Evolutionary conservation across 2,329 filamentous ascomycete genomes (phyloP).

Genomic region (Atkinsonella texensis): DNA sequence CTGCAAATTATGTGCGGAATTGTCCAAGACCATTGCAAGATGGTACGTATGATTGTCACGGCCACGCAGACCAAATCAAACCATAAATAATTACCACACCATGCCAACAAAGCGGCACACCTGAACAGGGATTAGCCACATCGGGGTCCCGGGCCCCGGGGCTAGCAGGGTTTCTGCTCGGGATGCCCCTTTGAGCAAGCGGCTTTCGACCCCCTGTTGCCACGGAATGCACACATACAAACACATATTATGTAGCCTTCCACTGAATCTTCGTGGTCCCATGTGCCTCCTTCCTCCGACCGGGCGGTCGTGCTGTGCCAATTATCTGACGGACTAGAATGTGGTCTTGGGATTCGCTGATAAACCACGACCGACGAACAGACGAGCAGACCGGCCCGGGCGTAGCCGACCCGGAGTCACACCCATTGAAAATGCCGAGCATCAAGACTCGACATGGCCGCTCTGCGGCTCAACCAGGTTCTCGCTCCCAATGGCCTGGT

Average conservation of each 20-base stretch:
- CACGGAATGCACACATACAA: too few relatives aligned
- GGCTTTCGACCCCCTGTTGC: slow-evolving; percentile 1
- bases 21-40: background rate
- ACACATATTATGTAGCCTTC: too few relatives aligned
- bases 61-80: background rate
- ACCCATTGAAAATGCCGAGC: background rate
- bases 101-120: background rate
- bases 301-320: too few relatives aligned
- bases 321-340: too few relatives aligned
- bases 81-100: background rate
- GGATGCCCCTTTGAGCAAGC: slow-evolving; percentile 11
- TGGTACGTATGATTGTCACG: background rate
- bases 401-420: too few relatives aligned
- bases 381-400: too few relatives aligned
- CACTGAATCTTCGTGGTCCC: too few relatives aligned
- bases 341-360: too few relatives aligned
- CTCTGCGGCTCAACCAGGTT: background rate
- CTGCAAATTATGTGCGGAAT: too few relatives aligned
- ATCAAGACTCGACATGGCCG: background rate
- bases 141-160: too few relatives aligned
- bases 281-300: too few relatives aligned
- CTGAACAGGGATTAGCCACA: slow-evolving; percentile 3
- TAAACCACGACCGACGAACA: background rate
- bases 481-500: too few relatives aligned
- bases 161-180: slow-evolving; percentile 5